Conservation (phyloP, 139 green algal species). For the Tetradesmus obliquus region DNA sequence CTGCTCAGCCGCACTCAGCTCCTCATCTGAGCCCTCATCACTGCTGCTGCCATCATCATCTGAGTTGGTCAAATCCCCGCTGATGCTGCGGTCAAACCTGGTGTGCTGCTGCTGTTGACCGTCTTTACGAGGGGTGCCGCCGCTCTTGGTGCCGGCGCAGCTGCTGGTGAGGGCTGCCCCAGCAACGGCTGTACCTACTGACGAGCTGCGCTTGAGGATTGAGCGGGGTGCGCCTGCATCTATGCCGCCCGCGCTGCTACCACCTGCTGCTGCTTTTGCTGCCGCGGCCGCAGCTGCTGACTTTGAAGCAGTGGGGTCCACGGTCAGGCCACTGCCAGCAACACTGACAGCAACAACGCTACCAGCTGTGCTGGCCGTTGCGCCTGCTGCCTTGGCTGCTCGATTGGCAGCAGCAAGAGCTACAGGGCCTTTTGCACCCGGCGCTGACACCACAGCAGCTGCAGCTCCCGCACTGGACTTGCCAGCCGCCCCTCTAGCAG, state of each 20-base stretch:
- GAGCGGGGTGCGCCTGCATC: neutral
- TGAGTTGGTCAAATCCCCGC: neutral
- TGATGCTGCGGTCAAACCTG: neutral
- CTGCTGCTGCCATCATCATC: neutral
- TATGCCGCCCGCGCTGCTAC: neutral
- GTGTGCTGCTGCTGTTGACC: conserved; percentile 4
- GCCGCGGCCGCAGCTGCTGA: neutral
- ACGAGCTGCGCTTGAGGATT: neutral
- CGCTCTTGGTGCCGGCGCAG: neutral
- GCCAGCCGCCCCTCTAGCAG: neutral
- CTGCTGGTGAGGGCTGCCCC: neutral
- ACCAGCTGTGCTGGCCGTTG: conserved; percentile 32
- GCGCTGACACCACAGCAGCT: neutral
- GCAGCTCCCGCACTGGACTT: neutral
- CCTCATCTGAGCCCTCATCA: conserved; percentile 3
- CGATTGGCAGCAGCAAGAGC: neutral
- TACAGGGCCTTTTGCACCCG: conserved; percentile 9
- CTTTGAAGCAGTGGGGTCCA: neutral
- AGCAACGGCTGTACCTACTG: neutral
- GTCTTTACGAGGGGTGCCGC: neutral
- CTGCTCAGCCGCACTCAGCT: conserved; percentile 45
- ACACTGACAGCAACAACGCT: conserved; percentile 10
- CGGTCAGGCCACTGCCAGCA: neutral
- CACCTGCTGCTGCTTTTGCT: neutral
- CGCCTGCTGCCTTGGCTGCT: neutral